phyloP scores from a whole-genome alignment of 2,329 filamentous ascomycete genomes.

The Cryphonectria radicalis region DNA sequence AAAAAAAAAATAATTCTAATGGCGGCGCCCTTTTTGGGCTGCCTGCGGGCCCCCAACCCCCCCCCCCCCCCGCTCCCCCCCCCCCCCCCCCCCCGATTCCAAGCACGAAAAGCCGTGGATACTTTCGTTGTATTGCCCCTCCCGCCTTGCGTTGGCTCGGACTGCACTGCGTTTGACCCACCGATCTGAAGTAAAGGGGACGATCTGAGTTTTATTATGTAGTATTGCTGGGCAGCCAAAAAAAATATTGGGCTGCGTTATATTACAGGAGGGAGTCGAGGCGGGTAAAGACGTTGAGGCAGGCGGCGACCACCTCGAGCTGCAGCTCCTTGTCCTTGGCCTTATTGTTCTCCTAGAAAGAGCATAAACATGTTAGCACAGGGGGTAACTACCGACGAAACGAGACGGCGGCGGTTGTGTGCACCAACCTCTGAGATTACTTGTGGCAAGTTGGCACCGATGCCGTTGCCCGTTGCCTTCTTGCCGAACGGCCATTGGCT shows the following conservation, averaged over 20 bases:
- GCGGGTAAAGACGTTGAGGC: conserved; percentile 94
- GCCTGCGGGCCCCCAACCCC: too few species aligned
- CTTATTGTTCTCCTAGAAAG: conserved; percentile 71
- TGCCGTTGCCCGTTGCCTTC: conserved; percentile 77
- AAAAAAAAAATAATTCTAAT: too few species aligned
- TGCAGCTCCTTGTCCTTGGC: conserved; percentile 94
- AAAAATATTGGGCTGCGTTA: neutral
- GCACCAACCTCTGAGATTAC: conserved; percentile 71
- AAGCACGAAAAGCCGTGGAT: neutral
- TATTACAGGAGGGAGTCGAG: conserved; percentile 89
- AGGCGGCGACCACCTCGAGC: conserved; percentile 95
- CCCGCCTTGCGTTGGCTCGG: neutral
- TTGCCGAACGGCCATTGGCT: conserved; percentile 96
- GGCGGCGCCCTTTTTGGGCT: too few species aligned
- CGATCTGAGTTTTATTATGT: conserved; percentile 17
- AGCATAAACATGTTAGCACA: neutral
- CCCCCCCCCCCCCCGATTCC: too few species aligned
- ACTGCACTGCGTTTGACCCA: neutral
- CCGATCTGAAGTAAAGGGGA: neutral
- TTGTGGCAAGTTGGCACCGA: conserved; percentile 90
- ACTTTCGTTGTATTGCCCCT: neutral
- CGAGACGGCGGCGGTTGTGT: conserved; percentile 34
- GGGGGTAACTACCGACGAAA: neutral
- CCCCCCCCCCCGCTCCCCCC: too few species aligned
- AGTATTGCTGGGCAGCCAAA: conserved; percentile 11